Percentiles rank a stretch among this genome's conserved stretches.
Conservation (phyloP, 2,329 filamentous ascomycete genomes). For the Curvularia hawaiiensis region DNA sequence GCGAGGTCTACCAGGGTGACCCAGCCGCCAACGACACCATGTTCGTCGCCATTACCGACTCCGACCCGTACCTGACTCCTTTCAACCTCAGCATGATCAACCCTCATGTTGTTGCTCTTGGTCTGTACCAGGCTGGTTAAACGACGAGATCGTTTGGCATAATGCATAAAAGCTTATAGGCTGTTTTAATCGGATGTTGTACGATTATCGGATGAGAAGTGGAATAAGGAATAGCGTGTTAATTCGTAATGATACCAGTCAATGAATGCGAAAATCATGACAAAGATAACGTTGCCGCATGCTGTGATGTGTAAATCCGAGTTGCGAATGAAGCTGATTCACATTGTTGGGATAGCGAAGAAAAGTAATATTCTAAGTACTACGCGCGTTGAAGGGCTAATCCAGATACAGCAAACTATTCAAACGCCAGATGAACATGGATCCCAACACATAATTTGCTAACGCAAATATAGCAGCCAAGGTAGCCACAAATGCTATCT, state of each 20-base stretch:
- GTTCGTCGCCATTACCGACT: conserved; percentile 77
- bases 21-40: conserved; percentile 77
- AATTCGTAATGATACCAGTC: conserved; percentile 18
- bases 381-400: too few relatives aligned
- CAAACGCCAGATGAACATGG: too few relatives aligned
- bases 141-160: neutral
- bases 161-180: conserved; percentile 5
- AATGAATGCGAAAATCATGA: neutral
- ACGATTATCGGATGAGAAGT: conserved; percentile 3
- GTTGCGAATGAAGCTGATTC: too few relatives aligned
- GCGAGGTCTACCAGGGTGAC: conserved; percentile 69
- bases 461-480: too few relatives aligned
- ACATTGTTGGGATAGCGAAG: too few relatives aligned
- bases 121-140: conserved; percentile 78
- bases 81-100: conserved; percentile 79
- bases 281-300: neutral
- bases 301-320: neutral
- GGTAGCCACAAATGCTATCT: too few relatives aligned
- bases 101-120: conserved; percentile 75
- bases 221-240: neutral
- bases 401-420: too few relatives aligned
- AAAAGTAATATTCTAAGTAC: too few relatives aligned
- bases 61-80: conserved; percentile 70
- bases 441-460: too few relatives aligned
- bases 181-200: conserved; percentile 12